A percentile compares a stretch with the other conserved stretches of the same genome.
phyloP scores from a whole-genome alignment of 306 rosid genomes.

The Fagus crenata region DNA sequence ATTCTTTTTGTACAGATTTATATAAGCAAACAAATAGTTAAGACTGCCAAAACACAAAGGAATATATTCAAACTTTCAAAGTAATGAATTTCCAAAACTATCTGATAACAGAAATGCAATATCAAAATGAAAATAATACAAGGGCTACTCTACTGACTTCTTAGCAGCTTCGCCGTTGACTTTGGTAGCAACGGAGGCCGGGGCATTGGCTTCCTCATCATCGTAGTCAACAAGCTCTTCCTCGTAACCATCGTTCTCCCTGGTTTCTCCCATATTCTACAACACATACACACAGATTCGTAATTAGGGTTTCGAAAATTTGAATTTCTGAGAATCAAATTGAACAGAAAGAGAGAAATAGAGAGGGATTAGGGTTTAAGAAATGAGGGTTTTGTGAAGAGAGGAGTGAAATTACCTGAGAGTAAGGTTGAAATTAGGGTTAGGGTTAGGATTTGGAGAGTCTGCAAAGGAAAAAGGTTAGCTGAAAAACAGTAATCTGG shows the following conservation, averaged over 20 bases:
- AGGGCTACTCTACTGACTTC: slow-evolving; percentile 49
- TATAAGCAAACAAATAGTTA: neutral
- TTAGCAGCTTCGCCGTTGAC: slow-evolving; percentile 89
- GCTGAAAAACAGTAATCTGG: slow-evolving; percentile 51
- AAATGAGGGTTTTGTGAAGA: slow-evolving; percentile 39
- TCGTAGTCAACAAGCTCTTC: slow-evolving; percentile 98
- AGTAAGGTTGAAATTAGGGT: slow-evolving; percentile 1
- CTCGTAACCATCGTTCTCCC: slow-evolving; percentile 78
- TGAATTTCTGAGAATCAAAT: neutral
- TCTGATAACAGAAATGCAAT: neutral
- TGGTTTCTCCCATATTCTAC: slow-evolving; percentile 85
- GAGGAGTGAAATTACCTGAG: slow-evolving; percentile 42
- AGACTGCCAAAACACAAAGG: no score
- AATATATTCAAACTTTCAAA: neutral
- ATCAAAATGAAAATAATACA: neutral
- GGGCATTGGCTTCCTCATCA: slow-evolving; percentile 92
- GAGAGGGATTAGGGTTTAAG: slow-evolving; percentile 27
- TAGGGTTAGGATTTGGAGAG: slow-evolving; percentile 47
- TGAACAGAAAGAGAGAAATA: slow-evolving; percentile 3
- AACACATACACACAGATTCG: slow-evolving; percentile 1
- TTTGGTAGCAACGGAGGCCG: slow-evolving; percentile 72
- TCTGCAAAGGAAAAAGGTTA: slow-evolving; percentile 86
- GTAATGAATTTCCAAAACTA: neutral
- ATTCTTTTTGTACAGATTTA: neutral
- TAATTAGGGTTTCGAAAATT: slow-evolving; percentile 3